phyloP scores from a whole-genome alignment of 495 filamentous ascomycete species.

The Aspergillus kassunensis region DNA sequence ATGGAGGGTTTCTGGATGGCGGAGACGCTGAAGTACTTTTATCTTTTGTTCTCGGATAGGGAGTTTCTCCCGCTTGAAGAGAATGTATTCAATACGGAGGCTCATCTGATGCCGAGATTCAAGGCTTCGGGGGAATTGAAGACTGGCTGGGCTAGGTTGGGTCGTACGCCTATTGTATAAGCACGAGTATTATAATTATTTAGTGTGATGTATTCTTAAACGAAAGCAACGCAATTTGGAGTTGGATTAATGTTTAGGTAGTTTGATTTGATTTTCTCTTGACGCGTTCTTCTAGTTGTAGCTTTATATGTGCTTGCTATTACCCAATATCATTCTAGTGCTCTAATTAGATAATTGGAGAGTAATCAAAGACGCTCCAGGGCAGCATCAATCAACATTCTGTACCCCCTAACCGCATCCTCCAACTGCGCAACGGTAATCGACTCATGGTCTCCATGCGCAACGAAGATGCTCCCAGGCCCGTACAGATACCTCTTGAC shows the following conservation, averaged over 20 bases:
- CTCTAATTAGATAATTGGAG: not conserved
- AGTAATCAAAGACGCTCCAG: constrained; percentile 31
- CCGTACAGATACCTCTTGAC: constrained; percentile 87
- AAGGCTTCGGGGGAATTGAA: constrained; percentile 70
- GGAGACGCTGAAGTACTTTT: constrained; percentile 97
- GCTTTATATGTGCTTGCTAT: not conserved
- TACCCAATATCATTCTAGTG: not conserved
- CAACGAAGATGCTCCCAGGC: constrained; percentile 82
- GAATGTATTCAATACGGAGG: constrained; percentile 93
- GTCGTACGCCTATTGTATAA: not conserved
- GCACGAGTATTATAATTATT: too few species aligned
- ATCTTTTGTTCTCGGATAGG: constrained; percentile 83
- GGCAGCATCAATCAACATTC: constrained; percentile 62
- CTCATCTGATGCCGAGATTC: constrained; percentile 86
- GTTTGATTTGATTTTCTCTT: not conserved
- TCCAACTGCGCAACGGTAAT: constrained; percentile 65
- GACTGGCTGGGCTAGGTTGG: constrained; percentile 83
- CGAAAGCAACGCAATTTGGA: too few species aligned
- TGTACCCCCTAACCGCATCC: constrained; percentile 66
- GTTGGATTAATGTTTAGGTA: not conserved
- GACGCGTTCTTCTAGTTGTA: too few species aligned
- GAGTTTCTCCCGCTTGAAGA: constrained; percentile 81
- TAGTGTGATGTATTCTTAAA: not conserved
- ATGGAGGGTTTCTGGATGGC: constrained; percentile 98
- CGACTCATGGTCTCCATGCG: constrained; percentile 82